These are phyloP conservation scores for Chenopodium suecicum DNA, from an alignment of 148 eudicot genomes.

Conservation along the genomic window DNA sequence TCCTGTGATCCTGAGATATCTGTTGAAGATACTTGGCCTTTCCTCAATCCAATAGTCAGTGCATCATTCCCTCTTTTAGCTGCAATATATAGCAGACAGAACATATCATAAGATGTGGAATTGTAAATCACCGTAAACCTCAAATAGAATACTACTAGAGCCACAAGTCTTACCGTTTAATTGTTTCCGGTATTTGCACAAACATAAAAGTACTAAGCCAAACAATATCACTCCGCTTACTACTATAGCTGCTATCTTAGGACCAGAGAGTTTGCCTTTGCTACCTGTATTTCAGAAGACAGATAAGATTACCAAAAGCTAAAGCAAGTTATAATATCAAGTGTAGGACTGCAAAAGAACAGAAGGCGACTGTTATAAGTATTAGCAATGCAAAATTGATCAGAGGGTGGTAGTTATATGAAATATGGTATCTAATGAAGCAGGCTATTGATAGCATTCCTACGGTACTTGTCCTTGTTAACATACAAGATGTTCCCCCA, in stretches of 20 bases:
- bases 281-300: conserved; percentile 28
- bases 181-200: conserved; percentile 31
- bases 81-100: conserved; percentile 16
- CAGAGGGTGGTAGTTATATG: too few species aligned
- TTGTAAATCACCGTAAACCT: not conserved
- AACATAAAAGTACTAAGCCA: conserved; percentile 26
- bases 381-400: not conserved
- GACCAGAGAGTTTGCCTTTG: conserved; percentile 14
- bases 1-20: conserved; percentile 36
- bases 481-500: not conserved
- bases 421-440: not conserved
- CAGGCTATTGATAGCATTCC: not conserved
- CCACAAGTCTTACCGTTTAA: conserved; percentile 25
- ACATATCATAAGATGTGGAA: not conserved
- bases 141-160: not conserved
- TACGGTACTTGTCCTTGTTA: not conserved
- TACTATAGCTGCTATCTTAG: conserved; percentile 28
- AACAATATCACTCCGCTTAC: conserved; percentile 29
- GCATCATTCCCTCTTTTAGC: conserved; percentile 21
- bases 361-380: not conserved
- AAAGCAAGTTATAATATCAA: not conserved
- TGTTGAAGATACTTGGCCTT: conserved; percentile 30
- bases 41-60: conserved; percentile 19
- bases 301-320: not conserved
- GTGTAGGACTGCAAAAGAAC: not conserved